A percentile compares a stretch with the other conserved stretches of the same genome.
phyloP scores from a whole-genome alignment of 208 protist species.

The Crithidia acanthocephali region DNA sequence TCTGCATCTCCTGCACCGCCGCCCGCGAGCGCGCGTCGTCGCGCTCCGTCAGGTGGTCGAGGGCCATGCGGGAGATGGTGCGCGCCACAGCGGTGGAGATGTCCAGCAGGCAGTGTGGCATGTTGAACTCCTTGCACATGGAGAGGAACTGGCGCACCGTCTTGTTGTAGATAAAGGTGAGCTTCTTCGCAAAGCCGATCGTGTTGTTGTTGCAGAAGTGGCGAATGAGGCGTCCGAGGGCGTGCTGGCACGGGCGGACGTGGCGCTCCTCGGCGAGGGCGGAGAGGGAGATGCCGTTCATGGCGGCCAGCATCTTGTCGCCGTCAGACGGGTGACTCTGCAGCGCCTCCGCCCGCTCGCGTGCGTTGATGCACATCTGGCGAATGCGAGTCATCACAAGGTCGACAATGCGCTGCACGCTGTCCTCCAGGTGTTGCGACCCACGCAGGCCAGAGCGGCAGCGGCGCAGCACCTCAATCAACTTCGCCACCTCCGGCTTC shows the following conservation, averaged over 20 bases:
- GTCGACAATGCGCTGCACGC: slow-evolving; percentile 55
- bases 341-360: slow-evolving; percentile 34
- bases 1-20: slow-evolving; percentile 38
- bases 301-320: slow-evolving; percentile 57
- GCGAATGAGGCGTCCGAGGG: slow-evolving; percentile 36
- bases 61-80: slow-evolving; percentile 51
- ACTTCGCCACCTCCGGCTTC: slow-evolving; percentile 27
- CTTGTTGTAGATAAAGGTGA: slow-evolving; percentile 74
- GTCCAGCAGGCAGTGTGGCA: slow-evolving; percentile 47
- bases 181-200: slow-evolving; percentile 63
- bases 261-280: slow-evolving; percentile 58
- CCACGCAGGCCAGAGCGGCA: slow-evolving; percentile 48
- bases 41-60: slow-evolving; percentile 37
- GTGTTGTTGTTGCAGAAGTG: slow-evolving; percentile 60
- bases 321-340: slow-evolving; percentile 37
- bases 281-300: slow-evolving; percentile 58
- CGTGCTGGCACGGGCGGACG: slow-evolving; percentile 51
- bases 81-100: slow-evolving; percentile 41
- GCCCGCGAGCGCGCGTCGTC: slow-evolving; percentile 30
- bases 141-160: slow-evolving; percentile 53
- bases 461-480: slow-evolving; percentile 38
- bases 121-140: slow-evolving; percentile 60
- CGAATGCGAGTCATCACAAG: slow-evolving; percentile 50
- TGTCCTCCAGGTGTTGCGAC: slow-evolving; percentile 61
- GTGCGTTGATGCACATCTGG: slow-evolving; percentile 41